Base-by-base conservation (phyloP, 129 eudicot genomes). In the Flaveria trinervia region DNA sequence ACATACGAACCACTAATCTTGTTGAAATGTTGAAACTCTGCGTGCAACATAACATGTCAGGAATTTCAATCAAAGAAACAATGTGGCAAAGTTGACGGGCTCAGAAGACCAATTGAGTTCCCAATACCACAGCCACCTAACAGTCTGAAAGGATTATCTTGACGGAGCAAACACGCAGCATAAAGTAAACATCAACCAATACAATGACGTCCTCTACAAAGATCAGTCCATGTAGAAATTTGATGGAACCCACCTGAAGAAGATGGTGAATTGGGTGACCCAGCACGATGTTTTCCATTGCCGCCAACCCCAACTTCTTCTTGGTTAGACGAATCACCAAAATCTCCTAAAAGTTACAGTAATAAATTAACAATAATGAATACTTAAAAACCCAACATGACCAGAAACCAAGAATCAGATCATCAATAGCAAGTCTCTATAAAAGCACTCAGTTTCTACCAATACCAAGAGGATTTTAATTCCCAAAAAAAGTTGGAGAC, bases 171-270 rank as follows among this genome's bases (percentile, higher is more conserved):
- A 87, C 86, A 88, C 79, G 84, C 78, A 83, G 88, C 71, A 75
- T 84, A 85, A 80, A 82, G 89, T 85, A 87, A 83, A 83, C 83
- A 80, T 84, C 87, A 91, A 92, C 82, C 86, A 86, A 80, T 73
- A 89, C 66, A 84, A 85, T 75, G 86, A 83, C 65, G 93, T 84
- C 89, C 90, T 81, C 96, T 91, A 94, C 90, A 92, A 67, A 92
- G 92, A 89, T 83, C 92, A 93, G 86, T 94, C 99, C 94, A 83
- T 84, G 99, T 83, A 87, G 99, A 89, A 91, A 83, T 78, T 86
- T 90, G 93, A 89, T 80, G 87, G 94, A 89, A 94, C 99, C 99
- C 93, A 94, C 99, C 99, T 94, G 99, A 93, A 90, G 98, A 87
- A 39, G 92, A 84, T 80, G 98, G 97, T 90, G 97, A 89, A 83